Conservation (phyloP, 2,329 filamentous ascomycete species). For the Aspergillus sp. region DNA sequence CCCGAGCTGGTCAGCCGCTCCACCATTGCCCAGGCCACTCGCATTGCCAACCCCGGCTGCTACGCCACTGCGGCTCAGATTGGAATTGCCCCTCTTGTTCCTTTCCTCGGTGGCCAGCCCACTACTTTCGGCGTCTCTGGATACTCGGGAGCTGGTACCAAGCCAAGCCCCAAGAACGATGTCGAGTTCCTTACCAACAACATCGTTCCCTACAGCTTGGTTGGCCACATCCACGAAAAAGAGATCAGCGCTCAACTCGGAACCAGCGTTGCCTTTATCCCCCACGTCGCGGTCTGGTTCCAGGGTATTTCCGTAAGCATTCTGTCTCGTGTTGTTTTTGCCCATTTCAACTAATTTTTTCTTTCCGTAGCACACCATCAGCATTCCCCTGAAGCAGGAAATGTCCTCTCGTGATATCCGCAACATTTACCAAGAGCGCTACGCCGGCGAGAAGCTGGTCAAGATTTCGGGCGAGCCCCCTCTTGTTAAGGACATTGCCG, state of each 20-base stretch:
- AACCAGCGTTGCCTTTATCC: constrained; percentile 75
- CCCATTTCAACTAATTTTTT: not conserved
- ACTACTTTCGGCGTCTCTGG: constrained; percentile 88
- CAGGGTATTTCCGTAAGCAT: constrained; percentile 73
- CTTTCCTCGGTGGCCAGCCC: constrained; percentile 74
- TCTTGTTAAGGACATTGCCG: constrained; percentile 77
- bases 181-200: constrained; percentile 79
- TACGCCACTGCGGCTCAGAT: constrained; percentile 93
- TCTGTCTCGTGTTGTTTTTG: not conserved
- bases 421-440: constrained; percentile 92
- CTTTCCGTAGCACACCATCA: constrained; percentile 70
- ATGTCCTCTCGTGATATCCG: constrained; percentile 92
- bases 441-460: constrained; percentile 91
- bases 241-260: constrained; percentile 83
- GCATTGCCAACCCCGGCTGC: constrained; percentile 91
- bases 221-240: constrained; percentile 90
- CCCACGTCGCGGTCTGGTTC: constrained; percentile 96
- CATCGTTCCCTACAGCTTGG: constrained; percentile 85
- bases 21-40: constrained; percentile 72
- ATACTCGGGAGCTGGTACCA: constrained; percentile 93
- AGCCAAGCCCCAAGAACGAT: constrained; percentile 92
- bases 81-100: constrained; percentile 78
- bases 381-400: constrained; percentile 77
- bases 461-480: constrained; percentile 89
- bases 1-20: constrained; percentile 79